A percentile compares a stretch with the other conserved stretches of the same genome.
phyloP scores from a whole-genome alignment of 2,329 filamentous ascomycete species.

The Clonostachys byssicola region DNA sequence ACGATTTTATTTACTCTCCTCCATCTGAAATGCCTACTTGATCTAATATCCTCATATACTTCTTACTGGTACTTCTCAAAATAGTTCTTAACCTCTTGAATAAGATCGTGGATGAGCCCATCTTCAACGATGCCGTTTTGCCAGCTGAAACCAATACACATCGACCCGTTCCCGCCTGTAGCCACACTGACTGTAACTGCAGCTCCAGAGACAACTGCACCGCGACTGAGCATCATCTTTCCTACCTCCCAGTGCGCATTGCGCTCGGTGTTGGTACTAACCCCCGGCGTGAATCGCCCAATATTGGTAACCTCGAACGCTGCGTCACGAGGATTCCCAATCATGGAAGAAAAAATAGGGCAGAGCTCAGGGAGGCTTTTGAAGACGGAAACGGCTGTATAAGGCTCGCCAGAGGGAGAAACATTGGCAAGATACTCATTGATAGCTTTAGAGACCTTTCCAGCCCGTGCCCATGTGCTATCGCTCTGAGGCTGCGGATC shows the following conservation, averaged over 20 bases:
- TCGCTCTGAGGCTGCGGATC: not conserved
- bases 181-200: constrained; percentile 30
- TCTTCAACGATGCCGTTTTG: constrained; percentile 24
- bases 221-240: constrained; percentile 38
- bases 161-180: constrained; percentile 36
- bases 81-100: not conserved
- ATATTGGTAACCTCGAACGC: constrained; percentile 41
- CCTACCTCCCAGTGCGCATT: constrained; percentile 16
- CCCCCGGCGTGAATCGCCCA: constrained; percentile 20
- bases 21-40: too few species aligned
- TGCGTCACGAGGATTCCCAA: constrained; percentile 28
- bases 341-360: constrained; percentile 23
- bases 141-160: constrained; percentile 33
- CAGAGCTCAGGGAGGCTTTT: constrained; percentile 31
- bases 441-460: too few species aligned
- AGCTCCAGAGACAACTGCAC: constrained; percentile 25
- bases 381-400: constrained; percentile 22
- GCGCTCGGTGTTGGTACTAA: constrained; percentile 6
- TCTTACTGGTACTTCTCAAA: too few species aligned
- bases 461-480: too few species aligned
- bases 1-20: too few species aligned
- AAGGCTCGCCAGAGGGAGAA: constrained; percentile 9
- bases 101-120: constrained; percentile 6
- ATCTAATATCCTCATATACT: too few species aligned
- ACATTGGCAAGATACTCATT: constrained; percentile 5